Evolutionary conservation across 352 stramenopile genomes (phyloP).

Genomic region (Plasmopara muralis): DNA sequence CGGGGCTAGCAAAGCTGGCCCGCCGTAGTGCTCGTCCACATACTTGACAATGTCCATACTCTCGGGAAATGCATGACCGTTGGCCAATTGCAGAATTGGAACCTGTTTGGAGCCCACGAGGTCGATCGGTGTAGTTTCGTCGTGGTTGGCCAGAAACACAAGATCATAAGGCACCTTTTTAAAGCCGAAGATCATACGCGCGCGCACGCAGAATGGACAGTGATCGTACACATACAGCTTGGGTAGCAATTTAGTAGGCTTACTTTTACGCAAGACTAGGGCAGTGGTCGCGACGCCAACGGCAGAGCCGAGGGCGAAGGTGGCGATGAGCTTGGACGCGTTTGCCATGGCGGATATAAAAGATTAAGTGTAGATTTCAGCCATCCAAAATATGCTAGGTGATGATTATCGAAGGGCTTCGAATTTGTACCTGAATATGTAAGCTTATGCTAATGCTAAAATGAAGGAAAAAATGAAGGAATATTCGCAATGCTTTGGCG

Average conservation of each 20-base stretch:
- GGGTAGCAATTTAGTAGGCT: constrained; percentile 11
- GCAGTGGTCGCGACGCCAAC: constrained; percentile 19
- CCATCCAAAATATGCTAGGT: too few species aligned
- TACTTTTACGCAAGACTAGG: constrained; percentile 9
- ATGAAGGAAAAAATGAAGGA: too few species aligned
- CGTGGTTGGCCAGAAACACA: constrained; percentile 44
- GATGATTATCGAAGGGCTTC: too few species aligned
- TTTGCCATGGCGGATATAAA: constrained; percentile 13
- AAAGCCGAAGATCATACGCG: constrained; percentile 45
- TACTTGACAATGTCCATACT: constrained; percentile 62
- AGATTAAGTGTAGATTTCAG: too few species aligned
- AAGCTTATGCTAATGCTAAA: too few species aligned
- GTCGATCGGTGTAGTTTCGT: constrained; percentile 43
- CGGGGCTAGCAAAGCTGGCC: constrained; percentile 23
- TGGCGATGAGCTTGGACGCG: constrained; percentile 19
- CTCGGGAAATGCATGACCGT: constrained; percentile 40
- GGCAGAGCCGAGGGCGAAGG: constrained; percentile 21
- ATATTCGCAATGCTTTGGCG: too few species aligned
- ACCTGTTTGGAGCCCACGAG: constrained; percentile 45
- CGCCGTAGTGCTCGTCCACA: constrained; percentile 47
- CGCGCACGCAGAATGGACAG: constrained; percentile 48
- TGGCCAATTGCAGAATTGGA: constrained; percentile 41
- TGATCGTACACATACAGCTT: constrained; percentile 61
- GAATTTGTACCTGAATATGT: too few species aligned
- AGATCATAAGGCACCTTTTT: constrained; percentile 40